Percentiles rank a stretch among this genome's conserved stretches.
phyloP scores from a whole-genome alignment of 345 rosid genomes.

The Adansonia digitata region DNA sequence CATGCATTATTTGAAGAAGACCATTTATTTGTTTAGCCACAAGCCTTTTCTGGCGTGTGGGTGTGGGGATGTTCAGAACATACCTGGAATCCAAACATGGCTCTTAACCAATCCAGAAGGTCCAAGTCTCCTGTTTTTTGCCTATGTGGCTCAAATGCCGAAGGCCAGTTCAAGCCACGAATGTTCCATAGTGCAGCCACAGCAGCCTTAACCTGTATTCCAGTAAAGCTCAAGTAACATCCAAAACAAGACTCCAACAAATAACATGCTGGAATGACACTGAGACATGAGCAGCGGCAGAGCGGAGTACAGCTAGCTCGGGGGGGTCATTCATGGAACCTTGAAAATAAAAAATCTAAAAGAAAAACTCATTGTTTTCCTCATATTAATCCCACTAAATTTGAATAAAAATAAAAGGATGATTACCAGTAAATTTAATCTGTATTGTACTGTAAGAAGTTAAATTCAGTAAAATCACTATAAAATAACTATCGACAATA shows the following conservation, averaged over 20 bases:
- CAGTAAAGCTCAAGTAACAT: constrained; percentile 18
- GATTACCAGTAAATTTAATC: neutral
- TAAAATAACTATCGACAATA: too few relatives aligned
- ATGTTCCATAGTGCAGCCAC: constrained; percentile 89
- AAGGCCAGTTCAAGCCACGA: constrained; percentile 88
- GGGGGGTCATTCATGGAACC: neutral
- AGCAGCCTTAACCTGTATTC: constrained; percentile 78
- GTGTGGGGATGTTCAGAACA: constrained; percentile 11
- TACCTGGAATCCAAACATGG: constrained; percentile 99
- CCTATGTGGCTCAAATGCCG: constrained; percentile 75
- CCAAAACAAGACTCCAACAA: neutral
- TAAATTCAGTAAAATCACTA: too few relatives aligned
- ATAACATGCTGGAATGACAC: constrained; percentile 4
- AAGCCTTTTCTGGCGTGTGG: neutral
- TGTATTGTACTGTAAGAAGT: neutral
- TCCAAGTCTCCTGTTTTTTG: constrained; percentile 84
- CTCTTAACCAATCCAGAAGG: constrained; percentile 94
- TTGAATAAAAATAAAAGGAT: neutral
- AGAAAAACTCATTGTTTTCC: neutral
- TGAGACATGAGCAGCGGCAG: neutral
- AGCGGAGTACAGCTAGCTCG: neutral
- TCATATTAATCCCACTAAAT: neutral
- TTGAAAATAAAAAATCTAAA: neutral
- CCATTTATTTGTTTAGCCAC: neutral
- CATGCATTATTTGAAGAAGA: neutral